These are phyloP conservation scores for Chenopodium suecicum DNA, from an alignment of 148 eudicot genomes.

Conservation along the genomic window DNA sequence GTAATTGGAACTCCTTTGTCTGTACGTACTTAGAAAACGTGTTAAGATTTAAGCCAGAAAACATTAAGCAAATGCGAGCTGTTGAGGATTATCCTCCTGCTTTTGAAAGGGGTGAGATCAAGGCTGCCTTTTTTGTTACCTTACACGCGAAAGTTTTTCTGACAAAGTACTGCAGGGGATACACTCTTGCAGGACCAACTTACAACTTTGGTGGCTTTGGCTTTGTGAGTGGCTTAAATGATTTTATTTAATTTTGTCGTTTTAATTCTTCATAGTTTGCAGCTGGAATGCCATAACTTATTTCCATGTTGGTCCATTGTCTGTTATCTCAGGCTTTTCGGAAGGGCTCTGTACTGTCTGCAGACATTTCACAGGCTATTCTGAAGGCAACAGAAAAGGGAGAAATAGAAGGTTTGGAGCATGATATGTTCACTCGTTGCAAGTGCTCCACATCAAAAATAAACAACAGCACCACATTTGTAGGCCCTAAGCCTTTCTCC, in stretches of 20 bases:
- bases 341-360: constrained; percentile 12
- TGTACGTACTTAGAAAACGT: constrained; percentile 27
- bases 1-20: constrained; percentile 33
- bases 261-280: background rate
- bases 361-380: constrained; percentile 24
- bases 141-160: constrained; percentile 43
- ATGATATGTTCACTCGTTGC: constrained; percentile 13
- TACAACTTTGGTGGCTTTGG: constrained; percentile 42
- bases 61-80: constrained; percentile 19
- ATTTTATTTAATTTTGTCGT: background rate
- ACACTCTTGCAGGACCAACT: constrained; percentile 29
- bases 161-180: constrained; percentile 35
- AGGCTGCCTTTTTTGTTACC: constrained; percentile 38
- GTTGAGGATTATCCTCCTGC: constrained; percentile 33
- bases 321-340: constrained; percentile 14
- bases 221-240: constrained; percentile 26
- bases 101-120: constrained; percentile 36
- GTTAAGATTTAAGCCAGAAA: constrained; percentile 29
- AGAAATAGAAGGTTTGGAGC: constrained; percentile 21
- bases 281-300: background rate
- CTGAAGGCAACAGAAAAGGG: constrained; percentile 27
- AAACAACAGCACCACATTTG: background rate
- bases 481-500: constrained; percentile 25
- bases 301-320: background rate
- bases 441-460: constrained; percentile 12